Conservation (phyloP, 768 basidiomycete genomes). For the Xerocomellus intermedius region DNA sequence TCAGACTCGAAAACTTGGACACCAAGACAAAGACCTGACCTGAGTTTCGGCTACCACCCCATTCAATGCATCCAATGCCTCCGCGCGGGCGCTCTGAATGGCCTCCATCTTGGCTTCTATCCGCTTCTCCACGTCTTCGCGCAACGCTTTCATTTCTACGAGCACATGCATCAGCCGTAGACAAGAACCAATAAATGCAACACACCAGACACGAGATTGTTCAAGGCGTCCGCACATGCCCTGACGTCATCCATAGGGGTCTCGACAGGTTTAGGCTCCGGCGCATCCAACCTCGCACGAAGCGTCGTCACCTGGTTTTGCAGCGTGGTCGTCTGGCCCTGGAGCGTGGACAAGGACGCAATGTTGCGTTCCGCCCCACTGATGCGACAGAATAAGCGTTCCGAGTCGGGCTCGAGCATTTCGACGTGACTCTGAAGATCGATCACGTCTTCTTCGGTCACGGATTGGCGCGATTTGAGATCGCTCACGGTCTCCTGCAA, state of each 20-base stretch:
- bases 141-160: slow-evolving; percentile 47
- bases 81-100: slow-evolving; percentile 40
- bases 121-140: slow-evolving; percentile 42
- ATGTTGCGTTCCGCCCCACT: slow-evolving; percentile 30
- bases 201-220: slow-evolving; percentile 44
- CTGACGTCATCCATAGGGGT: slow-evolving; percentile 20
- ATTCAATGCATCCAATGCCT: slow-evolving; percentile 38
- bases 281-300: slow-evolving; percentile 21
- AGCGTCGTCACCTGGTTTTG: slow-evolving; percentile 21
- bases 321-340: slow-evolving; percentile 21
- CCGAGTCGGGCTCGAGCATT: slow-evolving; percentile 35
- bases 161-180: not conserved
- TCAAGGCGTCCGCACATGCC: slow-evolving; percentile 37
- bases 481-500: slow-evolving; percentile 22
- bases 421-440: slow-evolving; percentile 40
- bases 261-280: slow-evolving; percentile 8
- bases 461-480: slow-evolving; percentile 24
- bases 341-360: slow-evolving; percentile 29
- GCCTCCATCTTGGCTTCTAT: slow-evolving; percentile 46
- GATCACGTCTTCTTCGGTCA: slow-evolving; percentile 30
- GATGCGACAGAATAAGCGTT: slow-evolving; percentile 29
- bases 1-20: slow-evolving; percentile 14
- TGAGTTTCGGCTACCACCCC: slow-evolving; percentile 35
- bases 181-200: not conserved
- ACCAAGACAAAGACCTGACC: slow-evolving; percentile 20